Percentiles rank a stretch among this genome's conserved stretches.
Conservation (phyloP, 2,329 filamentous ascomycete genomes). For the Fusarium robinianum region DNA sequence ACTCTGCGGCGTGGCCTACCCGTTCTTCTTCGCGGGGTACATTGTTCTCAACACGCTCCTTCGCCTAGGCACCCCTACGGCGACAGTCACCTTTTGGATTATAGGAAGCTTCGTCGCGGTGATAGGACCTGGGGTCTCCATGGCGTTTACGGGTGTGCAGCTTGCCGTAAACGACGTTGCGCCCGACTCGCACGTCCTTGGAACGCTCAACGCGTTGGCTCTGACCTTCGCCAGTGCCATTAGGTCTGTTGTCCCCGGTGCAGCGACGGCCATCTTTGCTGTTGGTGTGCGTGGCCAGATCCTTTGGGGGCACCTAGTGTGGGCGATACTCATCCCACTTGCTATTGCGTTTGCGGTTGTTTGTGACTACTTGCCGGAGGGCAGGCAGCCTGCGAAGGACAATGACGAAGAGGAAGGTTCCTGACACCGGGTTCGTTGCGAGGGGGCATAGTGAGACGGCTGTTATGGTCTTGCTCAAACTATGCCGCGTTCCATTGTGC, state of each 20-base stretch:
- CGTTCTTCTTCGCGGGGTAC: conserved; percentile 64
- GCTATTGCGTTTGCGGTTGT: conserved; percentile 35
- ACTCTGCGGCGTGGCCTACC: conserved; percentile 59
- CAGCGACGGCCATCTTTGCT: conserved; percentile 71
- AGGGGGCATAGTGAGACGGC: no score
- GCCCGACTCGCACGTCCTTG: conserved; percentile 66
- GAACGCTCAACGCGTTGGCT: conserved; percentile 68
- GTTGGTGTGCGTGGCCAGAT: conserved; percentile 65
- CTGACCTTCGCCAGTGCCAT: conserved; percentile 65
- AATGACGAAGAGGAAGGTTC: conserved; percentile 14
- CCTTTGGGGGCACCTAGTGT: conserved; percentile 60
- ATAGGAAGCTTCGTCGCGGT: conserved; percentile 49
- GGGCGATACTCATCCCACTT: conserved; percentile 42
- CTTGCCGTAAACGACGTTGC: conserved; percentile 75
- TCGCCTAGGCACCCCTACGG: conserved; percentile 42
- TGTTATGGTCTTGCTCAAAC: no score
- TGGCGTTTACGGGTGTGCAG: conserved; percentile 73
- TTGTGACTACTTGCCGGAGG: conserved; percentile 37
- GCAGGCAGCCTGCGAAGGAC: conserved; percentile 22
- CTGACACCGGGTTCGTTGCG: no score
- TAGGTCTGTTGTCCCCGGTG: conserved; percentile 67
- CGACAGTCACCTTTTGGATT: conserved; percentile 60
- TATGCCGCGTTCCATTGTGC: no score
- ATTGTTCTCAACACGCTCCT: conserved; percentile 59
- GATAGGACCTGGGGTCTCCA: conserved; percentile 63